Percentiles rank a stretch among this genome's conserved stretches.
phyloP scores from a whole-genome alignment of 1,284 basidiomycete genomes.

The Cryptococcus amylolentus region DNA sequence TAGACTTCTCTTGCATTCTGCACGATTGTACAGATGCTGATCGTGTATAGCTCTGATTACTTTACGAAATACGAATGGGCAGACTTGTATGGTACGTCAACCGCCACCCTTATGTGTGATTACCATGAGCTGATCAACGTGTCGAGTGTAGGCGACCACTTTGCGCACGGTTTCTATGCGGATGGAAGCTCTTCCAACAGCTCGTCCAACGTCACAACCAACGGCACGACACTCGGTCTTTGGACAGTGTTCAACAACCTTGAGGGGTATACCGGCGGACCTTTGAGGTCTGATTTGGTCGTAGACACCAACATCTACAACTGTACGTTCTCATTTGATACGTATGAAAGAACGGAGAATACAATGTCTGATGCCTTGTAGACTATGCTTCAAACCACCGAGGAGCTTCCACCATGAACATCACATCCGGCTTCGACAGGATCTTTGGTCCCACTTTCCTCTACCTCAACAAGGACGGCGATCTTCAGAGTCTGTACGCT shows the following conservation, averaged over 20 bases:
- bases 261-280: constrained; percentile 36
- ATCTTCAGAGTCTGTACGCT: constrained; percentile 3
- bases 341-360: not conserved
- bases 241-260: constrained; percentile 40
- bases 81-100: constrained; percentile 15
- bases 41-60: constrained; percentile 23
- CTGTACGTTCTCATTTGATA: constrained; percentile 8
- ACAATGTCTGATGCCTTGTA: not conserved
- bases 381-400: constrained; percentile 32
- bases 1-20: not conserved
- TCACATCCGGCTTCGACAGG: constrained; percentile 37
- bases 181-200: constrained; percentile 28
- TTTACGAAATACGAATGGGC: constrained; percentile 38
- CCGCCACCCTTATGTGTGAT: not conserved
- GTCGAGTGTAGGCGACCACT: constrained; percentile 17
- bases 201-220: constrained; percentile 21
- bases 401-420: constrained; percentile 28
- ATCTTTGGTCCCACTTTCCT: constrained; percentile 35
- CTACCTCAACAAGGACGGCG: constrained; percentile 9
- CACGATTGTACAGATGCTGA: not conserved
- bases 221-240: constrained; percentile 27
- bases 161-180: constrained; percentile 35
- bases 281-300: constrained; percentile 29
- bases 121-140: not conserved
- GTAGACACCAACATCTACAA: constrained; percentile 39